These are phyloP conservation scores for Hypomyces perniciosus DNA, from an alignment of 2,329 filamentous ascomycete species.

Conservation along the genomic window DNA sequence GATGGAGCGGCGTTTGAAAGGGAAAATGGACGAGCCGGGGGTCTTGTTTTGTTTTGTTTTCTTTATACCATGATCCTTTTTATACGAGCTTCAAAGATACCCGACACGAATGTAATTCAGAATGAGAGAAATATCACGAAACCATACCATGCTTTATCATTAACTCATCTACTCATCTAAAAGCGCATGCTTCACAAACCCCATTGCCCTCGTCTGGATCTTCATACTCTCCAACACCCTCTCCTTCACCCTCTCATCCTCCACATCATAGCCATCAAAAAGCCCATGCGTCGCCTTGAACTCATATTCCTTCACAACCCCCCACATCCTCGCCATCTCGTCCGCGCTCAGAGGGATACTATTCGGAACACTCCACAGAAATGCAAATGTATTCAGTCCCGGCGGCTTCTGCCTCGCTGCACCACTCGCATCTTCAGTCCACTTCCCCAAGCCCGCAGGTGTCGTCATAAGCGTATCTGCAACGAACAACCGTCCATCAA, in stretches of 20 bases:
- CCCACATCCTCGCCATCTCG: constrained; percentile 64
- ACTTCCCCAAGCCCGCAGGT: constrained; percentile 46
- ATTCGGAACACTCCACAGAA: constrained; percentile 75
- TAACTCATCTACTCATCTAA: constrained; percentile 22
- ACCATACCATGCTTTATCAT: not conserved
- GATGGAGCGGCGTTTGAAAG: constrained; percentile 3
- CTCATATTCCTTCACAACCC: constrained; percentile 52
- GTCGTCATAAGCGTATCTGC: constrained; percentile 73
- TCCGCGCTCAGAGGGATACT: constrained; percentile 63
- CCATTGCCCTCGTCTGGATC: constrained; percentile 56
- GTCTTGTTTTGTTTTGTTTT: not conserved
- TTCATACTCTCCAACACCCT: constrained; percentile 71
- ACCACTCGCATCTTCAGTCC: constrained; percentile 37
- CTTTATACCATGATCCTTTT: constrained; percentile 9
- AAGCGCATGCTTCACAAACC: constrained; percentile 38
- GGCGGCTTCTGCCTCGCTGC: constrained; percentile 30
- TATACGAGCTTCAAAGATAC: not conserved
- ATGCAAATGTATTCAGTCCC: constrained; percentile 53
- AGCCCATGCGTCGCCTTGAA: constrained; percentile 64
- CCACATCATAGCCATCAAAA: constrained; percentile 59
- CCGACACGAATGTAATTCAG: too few relatives aligned
- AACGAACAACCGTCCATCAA: constrained; percentile 57
- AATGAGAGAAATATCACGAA: not conserved
- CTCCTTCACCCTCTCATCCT: constrained; percentile 49
- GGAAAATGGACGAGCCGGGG: constrained; percentile 1